A percentile compares a stretch with the other conserved stretches of the same genome.
phyloP scores from a whole-genome alignment of 169 alveolate genomes.

The Eimeria tenella region DNA sequence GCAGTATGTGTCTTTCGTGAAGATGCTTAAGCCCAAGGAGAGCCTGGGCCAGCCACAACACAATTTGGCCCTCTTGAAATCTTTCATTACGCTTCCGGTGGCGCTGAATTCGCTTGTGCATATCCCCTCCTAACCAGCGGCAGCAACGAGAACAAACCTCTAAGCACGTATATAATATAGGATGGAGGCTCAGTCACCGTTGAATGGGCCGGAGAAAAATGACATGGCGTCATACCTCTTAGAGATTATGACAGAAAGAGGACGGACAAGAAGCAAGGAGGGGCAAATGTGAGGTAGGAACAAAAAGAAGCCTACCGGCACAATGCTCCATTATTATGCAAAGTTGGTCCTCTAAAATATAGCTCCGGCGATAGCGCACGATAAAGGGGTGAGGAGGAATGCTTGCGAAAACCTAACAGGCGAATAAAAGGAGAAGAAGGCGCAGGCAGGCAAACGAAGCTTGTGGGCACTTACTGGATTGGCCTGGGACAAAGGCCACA shows the following conservation, averaged over 20 bases:
- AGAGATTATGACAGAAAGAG: neutral
- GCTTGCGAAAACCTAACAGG: conserved; percentile 67
- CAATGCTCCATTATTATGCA: conserved; percentile 95
- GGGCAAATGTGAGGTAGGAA: neutral
- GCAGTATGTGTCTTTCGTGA: conserved; percentile 92
- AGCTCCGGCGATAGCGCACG: conserved; percentile 93
- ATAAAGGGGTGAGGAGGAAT: conserved; percentile 91
- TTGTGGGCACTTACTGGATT: no score
- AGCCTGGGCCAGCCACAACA: conserved; percentile 92
- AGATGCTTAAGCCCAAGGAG: conserved; percentile 89
- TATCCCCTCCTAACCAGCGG: conserved; percentile 74
- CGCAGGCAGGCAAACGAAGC: neutral
- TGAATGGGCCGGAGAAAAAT: neutral
- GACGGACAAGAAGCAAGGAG: neutral
- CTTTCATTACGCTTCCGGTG: conserved; percentile 21
- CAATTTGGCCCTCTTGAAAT: conserved; percentile 80
- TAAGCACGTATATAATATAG: neutral
- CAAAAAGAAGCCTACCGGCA: conserved; percentile 83
- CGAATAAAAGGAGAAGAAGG: neutral
- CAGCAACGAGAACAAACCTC: neutral
- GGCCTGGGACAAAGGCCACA: no score
- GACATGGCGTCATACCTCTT: neutral
- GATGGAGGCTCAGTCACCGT: neutral
- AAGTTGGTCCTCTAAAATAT: conserved; percentile 91
- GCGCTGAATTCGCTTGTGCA: conserved; percentile 43